These are phyloP conservation scores for Bimuria novae-zelandiae DNA, from an alignment of 2,329 filamentous ascomycete species.

Conservation along the genomic window DNA sequence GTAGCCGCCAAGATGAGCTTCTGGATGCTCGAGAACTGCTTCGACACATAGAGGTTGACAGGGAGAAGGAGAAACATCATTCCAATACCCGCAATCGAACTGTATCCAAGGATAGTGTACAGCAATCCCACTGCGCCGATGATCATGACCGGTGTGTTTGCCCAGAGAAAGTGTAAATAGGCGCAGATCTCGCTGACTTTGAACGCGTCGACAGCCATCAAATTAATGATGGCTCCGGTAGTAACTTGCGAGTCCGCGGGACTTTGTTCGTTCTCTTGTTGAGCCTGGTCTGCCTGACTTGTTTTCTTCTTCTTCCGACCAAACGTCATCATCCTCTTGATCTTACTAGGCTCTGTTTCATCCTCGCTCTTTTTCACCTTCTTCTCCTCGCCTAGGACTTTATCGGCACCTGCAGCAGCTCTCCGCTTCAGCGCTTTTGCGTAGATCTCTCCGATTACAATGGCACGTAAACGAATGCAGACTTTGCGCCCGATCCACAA, in stretches of 20 bases:
- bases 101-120: slow-evolving; percentile 88
- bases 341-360: slow-evolving; percentile 47
- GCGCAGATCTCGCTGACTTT: slow-evolving; percentile 95
- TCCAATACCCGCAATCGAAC: slow-evolving; percentile 88
- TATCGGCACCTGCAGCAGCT: slow-evolving; percentile 76
- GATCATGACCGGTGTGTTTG: slow-evolving; percentile 86
- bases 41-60: slow-evolving; percentile 86
- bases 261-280: slow-evolving; percentile 33
- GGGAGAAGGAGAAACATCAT: slow-evolving; percentile 90
- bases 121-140: slow-evolving; percentile 79
- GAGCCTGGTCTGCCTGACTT: slow-evolving; percentile 46
- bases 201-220: slow-evolving; percentile 99
- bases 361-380: slow-evolving; percentile 49
- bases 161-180: slow-evolving; percentile 95
- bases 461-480: slow-evolving; percentile 88
- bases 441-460: slow-evolving; percentile 97
- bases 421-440: slow-evolving; percentile 92
- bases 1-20: slow-evolving; percentile 91
- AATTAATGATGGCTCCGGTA: slow-evolving; percentile 96
- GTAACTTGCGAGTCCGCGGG: slow-evolving; percentile 76
- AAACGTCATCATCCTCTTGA: slow-evolving; percentile 58
- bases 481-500: slow-evolving; percentile 94
- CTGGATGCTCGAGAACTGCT: slow-evolving; percentile 82
- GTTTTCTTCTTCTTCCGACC: slow-evolving; percentile 62
- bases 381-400: slow-evolving; percentile 65